Evolutionary conservation across 129 eudicot genomes (phyloP).

Genomic region (Escallonia rubra): DNA sequence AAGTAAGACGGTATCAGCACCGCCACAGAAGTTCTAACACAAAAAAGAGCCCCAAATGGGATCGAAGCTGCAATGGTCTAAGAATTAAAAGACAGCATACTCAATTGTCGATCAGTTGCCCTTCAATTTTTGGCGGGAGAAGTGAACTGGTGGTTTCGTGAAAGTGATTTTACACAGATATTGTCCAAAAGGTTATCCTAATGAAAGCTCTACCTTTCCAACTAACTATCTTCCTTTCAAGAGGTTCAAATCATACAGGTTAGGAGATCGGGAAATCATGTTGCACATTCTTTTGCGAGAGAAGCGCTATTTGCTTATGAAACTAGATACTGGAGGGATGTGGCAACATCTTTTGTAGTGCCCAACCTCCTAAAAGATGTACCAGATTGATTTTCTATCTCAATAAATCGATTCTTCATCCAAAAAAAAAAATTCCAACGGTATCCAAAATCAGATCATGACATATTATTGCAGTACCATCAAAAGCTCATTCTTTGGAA

Average conservation of each 20-base stretch:
- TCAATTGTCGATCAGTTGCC: background rate
- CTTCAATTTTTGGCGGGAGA: background rate
- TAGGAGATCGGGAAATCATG: too few relatives aligned
- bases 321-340: too few relatives aligned
- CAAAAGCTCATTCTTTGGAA: background rate
- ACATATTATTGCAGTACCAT: background rate
- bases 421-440: background rate
- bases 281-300: too few relatives aligned
- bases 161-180: background rate
- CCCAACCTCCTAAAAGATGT: too few relatives aligned
- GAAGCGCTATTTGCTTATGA: too few relatives aligned
- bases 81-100: background rate
- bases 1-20: constrained; percentile 26
- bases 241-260: too few relatives aligned
- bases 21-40: background rate
- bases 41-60: background rate
- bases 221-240: background rate
- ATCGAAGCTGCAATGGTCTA: background rate
- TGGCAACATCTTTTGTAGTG: too few relatives aligned
- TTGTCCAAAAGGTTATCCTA: background rate
- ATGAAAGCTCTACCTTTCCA: background rate
- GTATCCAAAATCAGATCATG: background rate
- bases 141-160: background rate
- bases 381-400: too few relatives aligned
- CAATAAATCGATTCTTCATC: too few relatives aligned